These are phyloP conservation scores for Penicillium sp. DNA, from an alignment of 2,329 filamentous ascomycete species.

Conservation along the genomic window DNA sequence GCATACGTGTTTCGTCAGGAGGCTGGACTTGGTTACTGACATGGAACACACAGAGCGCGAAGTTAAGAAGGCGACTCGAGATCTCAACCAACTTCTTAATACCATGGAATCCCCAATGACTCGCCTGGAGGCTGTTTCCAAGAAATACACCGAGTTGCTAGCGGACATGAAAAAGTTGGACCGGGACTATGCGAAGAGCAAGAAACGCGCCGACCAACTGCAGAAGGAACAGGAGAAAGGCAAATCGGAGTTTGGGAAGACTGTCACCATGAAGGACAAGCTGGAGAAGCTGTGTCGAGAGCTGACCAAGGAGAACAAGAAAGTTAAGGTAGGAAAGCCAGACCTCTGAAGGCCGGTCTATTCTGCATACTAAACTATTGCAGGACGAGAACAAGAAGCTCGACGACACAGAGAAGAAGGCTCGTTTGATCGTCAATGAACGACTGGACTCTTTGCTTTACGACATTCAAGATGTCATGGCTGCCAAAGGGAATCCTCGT, in stretches of 20 bases:
- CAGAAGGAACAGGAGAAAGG: constrained; percentile 96
- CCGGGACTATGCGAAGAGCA: constrained; percentile 90
- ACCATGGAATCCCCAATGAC: constrained; percentile 90
- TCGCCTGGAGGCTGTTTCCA: constrained; percentile 86
- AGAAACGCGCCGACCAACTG: constrained; percentile 88
- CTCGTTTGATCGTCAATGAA: constrained; percentile 78
- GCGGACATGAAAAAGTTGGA: constrained; percentile 95
- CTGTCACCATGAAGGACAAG: constrained; percentile 88
- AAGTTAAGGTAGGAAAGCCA: constrained; percentile 72
- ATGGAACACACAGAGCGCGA: constrained; percentile 68
- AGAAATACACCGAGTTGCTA: constrained; percentile 85
- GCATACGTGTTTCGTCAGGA: constrained; percentile 16
- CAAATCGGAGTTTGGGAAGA: constrained; percentile 84
- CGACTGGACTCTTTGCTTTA: constrained; percentile 77
- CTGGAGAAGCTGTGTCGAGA: constrained; percentile 94
- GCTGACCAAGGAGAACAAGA: constrained; percentile 95
- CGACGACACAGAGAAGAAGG: constrained; percentile 79
- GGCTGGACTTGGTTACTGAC: constrained; percentile 18
- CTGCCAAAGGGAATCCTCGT: constrained; percentile 79
- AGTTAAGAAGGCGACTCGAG: constrained; percentile 89
- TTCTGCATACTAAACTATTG: background rate
- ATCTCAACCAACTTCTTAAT: constrained; percentile 78
- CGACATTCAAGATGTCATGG: constrained; percentile 85
- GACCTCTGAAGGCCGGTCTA: background rate
- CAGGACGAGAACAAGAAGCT: constrained; percentile 92